These are phyloP conservation scores for Closterium sp. DNA, from an alignment of 139 green algal genomes.

Conservation along the genomic window DNA sequence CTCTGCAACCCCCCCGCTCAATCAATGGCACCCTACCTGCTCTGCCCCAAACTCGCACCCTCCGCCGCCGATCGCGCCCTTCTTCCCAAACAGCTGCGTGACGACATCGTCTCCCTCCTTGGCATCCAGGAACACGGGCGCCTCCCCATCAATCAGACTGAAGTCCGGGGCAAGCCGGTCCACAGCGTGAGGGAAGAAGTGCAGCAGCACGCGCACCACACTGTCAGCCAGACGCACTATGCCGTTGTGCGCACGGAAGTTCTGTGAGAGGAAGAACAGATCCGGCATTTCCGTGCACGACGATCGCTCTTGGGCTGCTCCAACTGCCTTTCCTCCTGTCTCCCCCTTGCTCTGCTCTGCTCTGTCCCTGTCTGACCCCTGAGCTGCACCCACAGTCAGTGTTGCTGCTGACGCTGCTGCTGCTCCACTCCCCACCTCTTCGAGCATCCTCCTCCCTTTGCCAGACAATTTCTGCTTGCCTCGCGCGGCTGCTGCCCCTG, in stretches of 20 bases:
- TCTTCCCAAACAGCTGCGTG: conserved; percentile 17
- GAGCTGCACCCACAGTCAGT: neutral
- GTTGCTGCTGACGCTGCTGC: neutral
- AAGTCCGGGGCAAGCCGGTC: conserved; percentile 65
- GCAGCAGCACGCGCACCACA: too few relatives aligned
- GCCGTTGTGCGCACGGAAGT: conserved; percentile 67
- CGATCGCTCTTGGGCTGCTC: neutral
- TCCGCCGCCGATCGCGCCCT: neutral
- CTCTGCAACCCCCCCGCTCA: conserved; percentile 21
- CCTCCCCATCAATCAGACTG: conserved; percentile 63
- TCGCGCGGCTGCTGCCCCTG: neutral
- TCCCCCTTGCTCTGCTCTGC: neutral
- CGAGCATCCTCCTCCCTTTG: too few relatives aligned
- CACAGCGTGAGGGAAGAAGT: conserved; percentile 65
- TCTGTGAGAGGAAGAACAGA: conserved; percentile 41
- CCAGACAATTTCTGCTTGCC: too few relatives aligned
- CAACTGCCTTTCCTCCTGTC: neutral
- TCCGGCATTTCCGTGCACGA: neutral
- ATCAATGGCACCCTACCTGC: conserved; percentile 22
- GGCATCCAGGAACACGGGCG: conserved; percentile 12
- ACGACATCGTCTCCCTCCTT: neutral
- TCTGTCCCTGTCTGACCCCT: neutral
- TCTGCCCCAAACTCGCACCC: conserved; percentile 75
- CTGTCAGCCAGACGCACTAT: conserved; percentile 67
- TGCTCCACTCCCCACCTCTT: neutral